Conservation (phyloP, 2,329 filamentous ascomycete genomes). For the Thielaviopsis euricoi region DNA sequence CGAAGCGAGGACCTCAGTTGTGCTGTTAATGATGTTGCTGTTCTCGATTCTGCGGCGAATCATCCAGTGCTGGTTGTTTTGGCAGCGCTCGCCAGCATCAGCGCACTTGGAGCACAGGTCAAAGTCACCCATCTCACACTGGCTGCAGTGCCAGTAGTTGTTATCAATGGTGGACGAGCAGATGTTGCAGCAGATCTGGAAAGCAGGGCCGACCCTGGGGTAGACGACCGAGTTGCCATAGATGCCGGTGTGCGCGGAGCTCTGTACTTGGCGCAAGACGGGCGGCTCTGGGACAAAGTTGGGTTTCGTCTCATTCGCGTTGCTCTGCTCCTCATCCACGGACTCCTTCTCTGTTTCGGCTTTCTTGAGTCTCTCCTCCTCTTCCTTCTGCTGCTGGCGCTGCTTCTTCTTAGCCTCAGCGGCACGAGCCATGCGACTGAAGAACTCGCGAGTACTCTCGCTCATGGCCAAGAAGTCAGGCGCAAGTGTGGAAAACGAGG, state of each 20-base stretch:
- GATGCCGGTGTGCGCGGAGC: neutral
- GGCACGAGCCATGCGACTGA: too few relatives aligned
- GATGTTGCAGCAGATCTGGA: conserved; percentile 86
- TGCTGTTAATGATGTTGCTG: conserved; percentile 68
- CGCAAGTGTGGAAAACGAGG: too few relatives aligned
- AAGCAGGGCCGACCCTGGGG: conserved; percentile 26
- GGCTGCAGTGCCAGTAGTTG: conserved; percentile 85
- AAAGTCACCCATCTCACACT: conserved; percentile 85
- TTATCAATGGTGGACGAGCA: conserved; percentile 66
- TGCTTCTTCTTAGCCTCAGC: too few relatives aligned
- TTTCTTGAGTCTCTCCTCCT: too few relatives aligned
- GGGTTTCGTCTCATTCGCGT: neutral
- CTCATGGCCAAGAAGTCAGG: too few relatives aligned
- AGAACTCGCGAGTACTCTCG: too few relatives aligned
- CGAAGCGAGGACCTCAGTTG: conserved; percentile 51
- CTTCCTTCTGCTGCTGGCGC: too few relatives aligned
- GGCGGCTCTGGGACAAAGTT: neutral
- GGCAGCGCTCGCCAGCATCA: conserved; percentile 58
- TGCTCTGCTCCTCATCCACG: too few relatives aligned
- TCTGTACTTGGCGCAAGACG: neutral
- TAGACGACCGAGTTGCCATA: conserved; percentile 11
- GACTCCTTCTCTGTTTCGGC: too few relatives aligned
- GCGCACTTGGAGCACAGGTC: conserved; percentile 79
- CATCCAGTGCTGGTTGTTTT: conserved; percentile 71
- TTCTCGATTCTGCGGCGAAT: conserved; percentile 76